Evolutionary conservation across 2,329 filamentous ascomycete species (phyloP).

Genomic region (Cladosporium austrohemisphaericum): DNA sequence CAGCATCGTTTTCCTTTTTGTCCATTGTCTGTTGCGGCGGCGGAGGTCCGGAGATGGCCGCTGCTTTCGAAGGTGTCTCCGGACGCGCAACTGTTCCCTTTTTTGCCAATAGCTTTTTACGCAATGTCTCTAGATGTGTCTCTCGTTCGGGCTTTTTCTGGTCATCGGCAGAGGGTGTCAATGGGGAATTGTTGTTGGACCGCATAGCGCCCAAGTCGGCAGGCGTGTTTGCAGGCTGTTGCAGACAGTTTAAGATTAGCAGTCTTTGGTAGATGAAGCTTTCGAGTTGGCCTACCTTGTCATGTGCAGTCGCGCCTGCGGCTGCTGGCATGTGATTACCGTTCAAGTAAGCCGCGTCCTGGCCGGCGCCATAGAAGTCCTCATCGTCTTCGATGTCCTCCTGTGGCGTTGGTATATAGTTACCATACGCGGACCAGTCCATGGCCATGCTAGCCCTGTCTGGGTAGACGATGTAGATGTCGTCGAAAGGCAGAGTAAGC

Average conservation of each 20-base stretch:
- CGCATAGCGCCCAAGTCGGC: background rate
- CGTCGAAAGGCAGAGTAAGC: constrained; percentile 1
- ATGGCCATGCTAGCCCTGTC: constrained; percentile 7
- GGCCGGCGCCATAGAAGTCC: constrained; percentile 16
- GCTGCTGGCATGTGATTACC: constrained; percentile 11
- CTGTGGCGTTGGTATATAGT: background rate
- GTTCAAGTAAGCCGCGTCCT: background rate
- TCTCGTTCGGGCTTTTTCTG: constrained; percentile 9
- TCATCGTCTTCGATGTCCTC: constrained; percentile 16
- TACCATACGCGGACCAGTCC: background rate
- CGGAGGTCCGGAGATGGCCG: background rate
- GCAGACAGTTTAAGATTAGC: background rate
- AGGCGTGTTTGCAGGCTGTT: background rate
- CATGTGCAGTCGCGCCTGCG: constrained; percentile 4
- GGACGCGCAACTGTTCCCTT: background rate
- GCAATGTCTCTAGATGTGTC: constrained; percentile 9
- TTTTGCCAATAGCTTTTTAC: constrained; percentile 11
- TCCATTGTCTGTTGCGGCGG: background rate
- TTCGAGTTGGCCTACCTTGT: background rate
- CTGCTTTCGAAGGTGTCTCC: background rate
- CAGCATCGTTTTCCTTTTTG: background rate
- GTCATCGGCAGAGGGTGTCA: constrained; percentile 1
- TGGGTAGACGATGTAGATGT: background rate
- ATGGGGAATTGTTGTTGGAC: background rate
- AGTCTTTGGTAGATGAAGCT: background rate